Base-by-base conservation (phyloP, 1,284 basidiomycete genomes). In the Cystobasidiaceae sp. region DNA sequence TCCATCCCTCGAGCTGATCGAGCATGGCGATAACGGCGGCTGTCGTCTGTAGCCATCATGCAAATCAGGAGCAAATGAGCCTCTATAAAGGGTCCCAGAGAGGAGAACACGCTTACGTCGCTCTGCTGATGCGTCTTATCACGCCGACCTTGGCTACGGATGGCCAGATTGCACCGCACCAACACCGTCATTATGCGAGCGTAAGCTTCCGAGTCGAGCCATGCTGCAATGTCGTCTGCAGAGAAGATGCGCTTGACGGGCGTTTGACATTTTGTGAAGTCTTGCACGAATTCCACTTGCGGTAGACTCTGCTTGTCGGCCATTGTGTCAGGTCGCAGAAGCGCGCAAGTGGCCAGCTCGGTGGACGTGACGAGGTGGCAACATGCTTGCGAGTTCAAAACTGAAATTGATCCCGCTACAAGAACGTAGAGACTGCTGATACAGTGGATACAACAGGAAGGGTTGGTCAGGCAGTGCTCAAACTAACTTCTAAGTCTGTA, bases 1-100 rank as follows among this genome's bases (percentile, higher is more conserved):
- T 86, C 90, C 90, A 93, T 0, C 70, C 67, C 70, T 86, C 83
- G 55, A 97, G 78, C n/a, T 79, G 79, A 65, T 88, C 83, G 3
- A 98, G 80, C 60, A 93, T 76, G 0, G 68, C 66, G 2, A 90
- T 71, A 4, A 86, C 77, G 43, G 74, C 75, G 9, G 73, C 67
- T 23, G 85, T 78, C 5, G 81, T 77, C 85, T 88, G 70, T 32
- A 19, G 28, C 27, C 15, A 49, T 21, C 33, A 21, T 6, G 48
- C 43, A n/a, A 23, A 13, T 17, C 1, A 5, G 27, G 13, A 27
- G 15, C 17, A 21, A 25, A 23, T 3, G 2, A 41, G 27, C 1
- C 2, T 6, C 6, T 7, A 30, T 9, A 48, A 33, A 11, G 32
- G 13, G 9, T 19, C 13, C 23, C 33, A 23, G n/a, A 25, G 27